These are phyloP conservation scores for Poa annua DNA, from an alignment of 176 grass and related monocot species.

Conservation along the genomic window DNA sequence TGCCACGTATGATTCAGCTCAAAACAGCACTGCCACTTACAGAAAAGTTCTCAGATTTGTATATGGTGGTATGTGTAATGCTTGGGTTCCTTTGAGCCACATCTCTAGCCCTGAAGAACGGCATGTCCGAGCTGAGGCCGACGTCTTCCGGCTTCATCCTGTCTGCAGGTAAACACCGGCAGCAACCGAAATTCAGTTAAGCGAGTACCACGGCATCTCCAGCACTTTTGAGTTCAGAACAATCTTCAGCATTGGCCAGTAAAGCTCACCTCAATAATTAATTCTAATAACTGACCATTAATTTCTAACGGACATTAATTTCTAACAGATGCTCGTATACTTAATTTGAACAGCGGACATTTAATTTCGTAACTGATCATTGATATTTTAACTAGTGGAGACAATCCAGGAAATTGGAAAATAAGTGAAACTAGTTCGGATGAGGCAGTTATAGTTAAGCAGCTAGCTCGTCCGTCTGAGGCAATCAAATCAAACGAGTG, in stretches of 20 bases:
- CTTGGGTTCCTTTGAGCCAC: conserved; percentile 40
- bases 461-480: background rate
- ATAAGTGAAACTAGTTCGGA: too few relatives aligned
- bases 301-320: background rate
- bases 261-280: background rate
- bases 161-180: conserved; percentile 45
- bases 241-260: background rate
- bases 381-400: too few relatives aligned
- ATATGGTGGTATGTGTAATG: conserved; percentile 61
- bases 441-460: too few relatives aligned
- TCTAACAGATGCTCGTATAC: background rate
- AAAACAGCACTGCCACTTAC: conserved; percentile 31
- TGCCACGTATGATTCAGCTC: background rate
- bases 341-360: background rate
- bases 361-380: too few relatives aligned
- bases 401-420: too few relatives aligned
- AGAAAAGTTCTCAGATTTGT: conserved; percentile 76
- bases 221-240: too few relatives aligned
- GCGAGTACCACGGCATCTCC: background rate
- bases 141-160: conserved; percentile 79
- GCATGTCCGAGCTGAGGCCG: conserved; percentile 54
- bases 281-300: background rate
- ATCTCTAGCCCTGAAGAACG: conserved; percentile 52
- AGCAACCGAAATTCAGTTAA: background rate
- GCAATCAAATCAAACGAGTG: background rate